Evolutionary conservation across 352 stramenopile genomes (phyloP).

Genomic region (Albugo candida): DNA sequence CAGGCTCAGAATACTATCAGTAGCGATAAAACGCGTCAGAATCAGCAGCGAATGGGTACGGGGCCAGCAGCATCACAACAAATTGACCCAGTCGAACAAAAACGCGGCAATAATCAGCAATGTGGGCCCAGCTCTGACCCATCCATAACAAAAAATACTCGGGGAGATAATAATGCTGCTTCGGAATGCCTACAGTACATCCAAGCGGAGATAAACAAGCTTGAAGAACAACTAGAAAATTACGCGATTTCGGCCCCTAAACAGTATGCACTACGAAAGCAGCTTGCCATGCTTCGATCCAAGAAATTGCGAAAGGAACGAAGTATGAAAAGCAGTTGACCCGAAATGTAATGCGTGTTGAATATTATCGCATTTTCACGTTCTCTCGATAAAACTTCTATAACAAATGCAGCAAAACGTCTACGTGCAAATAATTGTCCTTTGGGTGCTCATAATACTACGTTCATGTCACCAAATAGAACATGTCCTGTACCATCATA

Average conservation of each 20-base stretch:
- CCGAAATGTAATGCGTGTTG: not conserved
- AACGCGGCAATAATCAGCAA: no score
- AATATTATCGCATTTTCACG: conserved; percentile 3
- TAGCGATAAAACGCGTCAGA: not conserved
- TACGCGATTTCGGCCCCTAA: conserved; percentile 42
- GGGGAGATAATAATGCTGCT: not conserved
- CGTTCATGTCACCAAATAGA: no score
- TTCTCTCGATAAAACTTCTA: conserved; percentile 6
- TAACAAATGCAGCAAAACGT: not conserved
- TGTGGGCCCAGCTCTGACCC: not conserved
- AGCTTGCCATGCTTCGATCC: conserved; percentile 45
- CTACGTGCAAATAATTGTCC: no score
- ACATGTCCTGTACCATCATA: no score
- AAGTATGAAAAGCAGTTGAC: not conserved
- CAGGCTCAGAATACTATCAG: not conserved
- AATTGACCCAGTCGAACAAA: no score
- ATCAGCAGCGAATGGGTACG: not conserved
- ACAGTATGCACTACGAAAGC: conserved; percentile 66
- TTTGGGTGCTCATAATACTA: no score
- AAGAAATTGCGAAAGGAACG: conserved; percentile 35
- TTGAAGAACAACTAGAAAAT: conserved; percentile 45
- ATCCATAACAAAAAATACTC: not conserved
- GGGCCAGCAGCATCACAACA: not conserved
- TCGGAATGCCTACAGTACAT: conserved; percentile 7
- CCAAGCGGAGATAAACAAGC: conserved; percentile 20